Evolutionary conservation across 257 asterid genomes (phyloP).

Genomic region (Scutellaria galericulata): DNA sequence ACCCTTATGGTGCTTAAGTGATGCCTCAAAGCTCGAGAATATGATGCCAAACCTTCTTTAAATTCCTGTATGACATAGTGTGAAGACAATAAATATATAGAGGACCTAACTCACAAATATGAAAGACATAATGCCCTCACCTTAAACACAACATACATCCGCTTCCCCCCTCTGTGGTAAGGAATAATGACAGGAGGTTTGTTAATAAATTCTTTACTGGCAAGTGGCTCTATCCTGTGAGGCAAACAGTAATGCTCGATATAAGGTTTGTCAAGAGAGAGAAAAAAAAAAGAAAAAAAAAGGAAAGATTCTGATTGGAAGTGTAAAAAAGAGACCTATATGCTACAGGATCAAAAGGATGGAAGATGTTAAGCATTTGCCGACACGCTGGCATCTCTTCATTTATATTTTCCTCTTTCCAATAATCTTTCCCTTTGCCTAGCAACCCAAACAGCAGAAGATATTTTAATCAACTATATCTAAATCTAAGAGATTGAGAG

Average conservation of each 20-base stretch:
- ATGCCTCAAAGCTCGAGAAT: slow-evolving; percentile 67
- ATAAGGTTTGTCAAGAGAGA: slow-evolving; percentile 24
- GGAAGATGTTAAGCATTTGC: slow-evolving; percentile 91
- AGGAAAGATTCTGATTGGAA: not conserved
- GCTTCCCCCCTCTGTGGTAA: slow-evolving; percentile 96
- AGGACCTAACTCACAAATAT: slow-evolving; percentile 16
- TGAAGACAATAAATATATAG: slow-evolving; percentile 28
- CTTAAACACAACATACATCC: slow-evolving; percentile 82
- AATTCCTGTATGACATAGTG: slow-evolving; percentile 66
- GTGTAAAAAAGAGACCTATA: slow-evolving; percentile 59
- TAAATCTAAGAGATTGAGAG: slow-evolving; percentile 21
- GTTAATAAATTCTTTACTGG: slow-evolving; percentile 73
- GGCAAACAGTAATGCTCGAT: slow-evolving; percentile 29
- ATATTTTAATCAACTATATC: slow-evolving; percentile 29
- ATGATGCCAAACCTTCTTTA: slow-evolving; percentile 72
- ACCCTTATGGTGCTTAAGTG: slow-evolving; percentile 67
- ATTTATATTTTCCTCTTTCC: slow-evolving; percentile 76
- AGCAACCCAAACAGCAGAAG: slow-evolving; percentile 34
- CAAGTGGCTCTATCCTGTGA: slow-evolving; percentile 85
- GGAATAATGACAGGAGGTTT: slow-evolving; percentile 86
- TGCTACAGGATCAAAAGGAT: slow-evolving; percentile 98
- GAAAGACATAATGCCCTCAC: slow-evolving; percentile 43
- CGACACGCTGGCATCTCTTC: slow-evolving; percentile 99
- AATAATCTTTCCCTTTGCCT: slow-evolving; percentile 84
- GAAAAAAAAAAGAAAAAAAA: not conserved